Evolutionary conservation across 1,284 basidiomycete species (phyloP).

Genomic region (Puccinia coronata): DNA sequence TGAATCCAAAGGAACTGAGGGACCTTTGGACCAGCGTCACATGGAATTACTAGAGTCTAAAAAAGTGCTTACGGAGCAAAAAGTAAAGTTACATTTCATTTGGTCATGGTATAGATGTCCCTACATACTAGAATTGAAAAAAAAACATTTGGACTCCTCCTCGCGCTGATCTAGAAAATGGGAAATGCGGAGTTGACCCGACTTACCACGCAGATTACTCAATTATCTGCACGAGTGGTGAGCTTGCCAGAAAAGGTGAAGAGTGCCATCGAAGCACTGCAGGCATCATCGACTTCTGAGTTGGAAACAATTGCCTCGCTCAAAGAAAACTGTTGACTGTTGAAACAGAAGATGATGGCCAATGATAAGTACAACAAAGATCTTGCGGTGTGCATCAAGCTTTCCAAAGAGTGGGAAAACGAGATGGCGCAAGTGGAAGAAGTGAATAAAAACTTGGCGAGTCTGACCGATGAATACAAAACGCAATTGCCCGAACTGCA

Average conservation of each 20-base stretch:
- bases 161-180: background rate
- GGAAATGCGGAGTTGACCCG: conserved; percentile 1
- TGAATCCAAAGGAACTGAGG: conserved; percentile 31
- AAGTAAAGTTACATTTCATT: background rate
- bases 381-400: conserved; percentile 51
- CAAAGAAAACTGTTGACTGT: conserved; percentile 26
- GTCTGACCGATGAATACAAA: conserved; percentile 51
- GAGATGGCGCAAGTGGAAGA: conserved; percentile 52
- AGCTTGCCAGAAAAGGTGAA: conserved; percentile 38
- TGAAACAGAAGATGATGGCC: conserved; percentile 21
- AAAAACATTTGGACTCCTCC: too few relatives aligned
- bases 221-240: conserved; percentile 34
- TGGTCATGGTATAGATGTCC: background rate
- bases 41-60: conserved; percentile 6
- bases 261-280: conserved; percentile 29
- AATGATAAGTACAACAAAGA: conserved; percentile 49
- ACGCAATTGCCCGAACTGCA: conserved; percentile 50
- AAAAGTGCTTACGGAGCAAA: conserved; percentile 23
- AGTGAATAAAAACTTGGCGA: conserved; percentile 48
- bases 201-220: conserved; percentile 20
- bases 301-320: conserved; percentile 6
- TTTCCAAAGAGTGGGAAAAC: conserved; percentile 53
- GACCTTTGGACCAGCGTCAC: conserved; percentile 27
- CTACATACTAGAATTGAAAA: background rate
- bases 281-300: conserved; percentile 26